Conservation (phyloP, 208 protist species). For the Polymyxa betae region DNA sequence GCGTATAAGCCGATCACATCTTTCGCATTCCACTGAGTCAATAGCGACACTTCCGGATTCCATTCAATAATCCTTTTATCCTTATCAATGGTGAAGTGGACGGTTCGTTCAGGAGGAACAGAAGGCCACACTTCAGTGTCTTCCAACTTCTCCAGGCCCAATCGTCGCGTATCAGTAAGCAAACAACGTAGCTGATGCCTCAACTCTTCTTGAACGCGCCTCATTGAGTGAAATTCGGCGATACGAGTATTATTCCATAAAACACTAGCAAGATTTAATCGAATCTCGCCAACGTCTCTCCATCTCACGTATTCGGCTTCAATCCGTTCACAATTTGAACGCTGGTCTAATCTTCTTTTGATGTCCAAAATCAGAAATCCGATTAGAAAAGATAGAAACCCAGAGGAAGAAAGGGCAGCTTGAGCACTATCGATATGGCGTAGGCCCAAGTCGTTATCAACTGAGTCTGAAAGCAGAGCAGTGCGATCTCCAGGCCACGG, state of each 20-base stretch:
- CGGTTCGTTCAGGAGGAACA: slow-evolving; percentile 2
- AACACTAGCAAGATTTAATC: neutral
- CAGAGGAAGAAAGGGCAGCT: neutral
- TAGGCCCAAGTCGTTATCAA: neutral
- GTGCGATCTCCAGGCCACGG: neutral
- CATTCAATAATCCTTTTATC: slow-evolving; percentile 27
- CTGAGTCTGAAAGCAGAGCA: neutral
- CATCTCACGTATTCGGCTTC: neutral
- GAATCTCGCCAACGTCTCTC: neutral
- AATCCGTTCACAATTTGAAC: neutral
- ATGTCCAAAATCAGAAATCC: neutral
- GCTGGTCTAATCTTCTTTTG: neutral
- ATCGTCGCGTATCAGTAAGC: slow-evolving; percentile 26
- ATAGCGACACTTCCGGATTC: slow-evolving; percentile 9
- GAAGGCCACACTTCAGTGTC: slow-evolving; percentile 51
- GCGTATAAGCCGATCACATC: neutral
- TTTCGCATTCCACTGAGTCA: slow-evolving; percentile 12
- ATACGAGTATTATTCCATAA: neutral
- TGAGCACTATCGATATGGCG: neutral
- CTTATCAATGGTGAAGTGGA: neutral
- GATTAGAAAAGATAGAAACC: neutral
- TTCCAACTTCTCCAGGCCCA: slow-evolving; percentile 43
- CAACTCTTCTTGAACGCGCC: slow-evolving; percentile 41
- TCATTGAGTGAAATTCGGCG: slow-evolving; percentile 16
- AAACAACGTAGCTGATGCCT: neutral